A percentile compares a stretch with the other conserved stretches of the same genome.
Conservation (phyloP, 2,329 filamentous ascomycete genomes). For the Pseudocercospora crystallina region DNA sequence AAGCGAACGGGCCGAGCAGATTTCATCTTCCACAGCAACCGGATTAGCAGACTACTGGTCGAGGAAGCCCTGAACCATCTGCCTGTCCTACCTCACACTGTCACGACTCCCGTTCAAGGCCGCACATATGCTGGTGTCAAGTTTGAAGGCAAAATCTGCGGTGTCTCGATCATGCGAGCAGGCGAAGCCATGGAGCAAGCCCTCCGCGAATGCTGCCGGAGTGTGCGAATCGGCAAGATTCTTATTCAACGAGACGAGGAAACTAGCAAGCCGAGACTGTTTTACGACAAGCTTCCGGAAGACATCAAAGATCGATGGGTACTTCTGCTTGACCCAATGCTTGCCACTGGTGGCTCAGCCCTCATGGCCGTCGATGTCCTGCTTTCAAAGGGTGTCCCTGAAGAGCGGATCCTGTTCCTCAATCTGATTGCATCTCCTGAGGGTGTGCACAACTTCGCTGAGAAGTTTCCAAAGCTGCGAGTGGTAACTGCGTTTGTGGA, state of each 20-base stretch:
- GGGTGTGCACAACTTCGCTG: conserved; percentile 83
- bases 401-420: conserved; percentile 92
- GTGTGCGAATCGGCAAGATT: conserved; percentile 98
- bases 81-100: conserved; percentile 81
- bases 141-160: conserved; percentile 98
- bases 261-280: conserved; percentile 85
- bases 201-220: conserved; percentile 90
- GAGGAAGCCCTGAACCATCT: conserved; percentile 97
- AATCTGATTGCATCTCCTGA: conserved; percentile 97
- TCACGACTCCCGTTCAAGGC: conserved; percentile 82
- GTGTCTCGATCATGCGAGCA: conserved; percentile 96
- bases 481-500: conserved; percentile 97
- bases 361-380: conserved; percentile 96
- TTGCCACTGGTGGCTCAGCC: conserved; percentile 95
- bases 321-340: conserved; percentile 94
- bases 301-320: conserved; percentile 95
- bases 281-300: conserved; percentile 95
- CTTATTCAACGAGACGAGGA: conserved; percentile 97
- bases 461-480: conserved; percentile 82
- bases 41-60: conserved; percentile 92
- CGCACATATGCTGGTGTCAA: conserved; percentile 84
- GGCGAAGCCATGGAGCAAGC: conserved; percentile 99
- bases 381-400: conserved; percentile 84
- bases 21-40: conserved; percentile 99
- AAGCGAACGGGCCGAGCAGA: conserved; percentile 86